These are phyloP conservation scores for Dryadomyces quercus-mongolicae DNA, from an alignment of 2,329 filamentous ascomycete species.

Conservation along the genomic window DNA sequence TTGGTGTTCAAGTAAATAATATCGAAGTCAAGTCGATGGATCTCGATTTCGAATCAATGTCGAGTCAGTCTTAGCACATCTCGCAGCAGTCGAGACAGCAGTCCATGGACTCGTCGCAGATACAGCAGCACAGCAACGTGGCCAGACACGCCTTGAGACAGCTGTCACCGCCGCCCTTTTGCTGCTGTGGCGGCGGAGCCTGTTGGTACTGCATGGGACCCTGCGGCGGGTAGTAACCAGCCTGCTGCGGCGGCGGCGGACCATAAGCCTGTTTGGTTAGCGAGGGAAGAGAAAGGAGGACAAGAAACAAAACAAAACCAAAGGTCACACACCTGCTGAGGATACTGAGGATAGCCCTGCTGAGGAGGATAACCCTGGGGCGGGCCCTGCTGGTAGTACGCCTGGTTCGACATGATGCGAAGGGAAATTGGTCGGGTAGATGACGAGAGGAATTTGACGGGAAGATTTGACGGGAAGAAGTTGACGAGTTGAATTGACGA, in stretches of 20 bases:
- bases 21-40: too few relatives aligned
- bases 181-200: conserved; percentile 24
- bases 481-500: too few relatives aligned
- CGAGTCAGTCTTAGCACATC: conserved; percentile 19
- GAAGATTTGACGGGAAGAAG: not conserved
- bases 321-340: conserved; percentile 26
- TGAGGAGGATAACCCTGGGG: conserved; percentile 11
- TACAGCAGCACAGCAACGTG: conserved; percentile 36
- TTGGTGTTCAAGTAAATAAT: too few relatives aligned
- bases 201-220: conserved; percentile 31
- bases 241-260: conserved; percentile 18
- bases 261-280: conserved; percentile 22
- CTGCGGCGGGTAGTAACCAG: conserved; percentile 30
- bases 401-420: conserved; percentile 19
- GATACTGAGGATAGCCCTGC: conserved; percentile 28
- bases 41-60: too few relatives aligned
- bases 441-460: not conserved
- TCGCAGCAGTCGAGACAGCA: conserved; percentile 34
- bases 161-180: conserved; percentile 21
- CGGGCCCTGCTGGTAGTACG: conserved; percentile 23
- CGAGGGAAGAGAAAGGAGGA: not conserved
- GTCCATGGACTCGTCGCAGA: conserved; percentile 37
- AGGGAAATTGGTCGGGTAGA: not conserved
- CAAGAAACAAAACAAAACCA: not conserved
- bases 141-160: conserved; percentile 26